phyloP scores from a whole-genome alignment of 306 rosid genomes.

The Prunus mongolica region DNA sequence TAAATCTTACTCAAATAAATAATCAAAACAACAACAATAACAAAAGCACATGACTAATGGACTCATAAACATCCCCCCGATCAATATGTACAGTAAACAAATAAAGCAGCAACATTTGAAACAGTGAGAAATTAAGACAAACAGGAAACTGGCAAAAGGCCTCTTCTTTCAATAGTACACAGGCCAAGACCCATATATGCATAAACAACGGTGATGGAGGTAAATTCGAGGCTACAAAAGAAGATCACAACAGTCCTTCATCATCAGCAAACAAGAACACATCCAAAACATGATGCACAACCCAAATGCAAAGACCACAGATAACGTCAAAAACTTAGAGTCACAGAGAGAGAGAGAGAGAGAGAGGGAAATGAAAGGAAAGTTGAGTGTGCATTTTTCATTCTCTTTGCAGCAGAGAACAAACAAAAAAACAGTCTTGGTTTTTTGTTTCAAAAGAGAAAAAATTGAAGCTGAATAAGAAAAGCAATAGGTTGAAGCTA shows the following conservation, averaged over 20 bases:
- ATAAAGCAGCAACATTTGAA: background rate
- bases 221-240: background rate
- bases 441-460: background rate
- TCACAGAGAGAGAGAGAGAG: background rate
- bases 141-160: background rate
- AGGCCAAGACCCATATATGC: no score
- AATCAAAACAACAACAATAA: background rate
- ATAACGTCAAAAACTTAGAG: background rate
- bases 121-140: background rate
- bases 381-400: background rate
- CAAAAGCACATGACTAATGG: background rate
- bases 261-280: no score
- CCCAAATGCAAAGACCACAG: background rate
- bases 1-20: background rate
- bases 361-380: background rate
- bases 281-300: background rate
- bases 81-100: background rate
- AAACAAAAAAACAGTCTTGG: background rate
- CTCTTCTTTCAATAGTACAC: background rate
- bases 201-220: background rate
- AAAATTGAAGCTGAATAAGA: background rate
- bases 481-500: background rate
- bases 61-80: background rate
- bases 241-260: background rate
- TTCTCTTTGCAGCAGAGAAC: background rate